Base-by-base conservation (phyloP, 1,284 basidiomycete species). In the Coniophora puteana region DNA sequence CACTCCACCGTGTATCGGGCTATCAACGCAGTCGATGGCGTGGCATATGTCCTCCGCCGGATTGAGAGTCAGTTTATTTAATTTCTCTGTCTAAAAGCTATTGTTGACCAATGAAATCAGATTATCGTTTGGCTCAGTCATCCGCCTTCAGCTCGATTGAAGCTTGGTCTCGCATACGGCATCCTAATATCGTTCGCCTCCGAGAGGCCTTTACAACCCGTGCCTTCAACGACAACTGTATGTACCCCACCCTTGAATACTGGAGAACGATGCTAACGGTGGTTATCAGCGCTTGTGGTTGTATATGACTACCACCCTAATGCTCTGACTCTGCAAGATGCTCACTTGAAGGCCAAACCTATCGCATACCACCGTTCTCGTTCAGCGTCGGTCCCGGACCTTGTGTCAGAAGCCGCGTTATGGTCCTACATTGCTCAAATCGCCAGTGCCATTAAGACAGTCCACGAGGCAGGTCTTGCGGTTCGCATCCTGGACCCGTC, bases 381-480 rank as follows among this genome's bases (percentile, higher is more conserved):
- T 32, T 61, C 72, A 30, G 63, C 63, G 5, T 56, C 63, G 23
- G 38, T 49, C 7, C 53, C 46, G 21, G 12, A 48, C 5, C 67
- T 91, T 22, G 38, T 65, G 36, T 75, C 87, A 0, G 96, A 99
- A 62, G 73, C 83, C n/a, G 81, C 85, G 0, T 61, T 99, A 10
- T 99, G 96, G 95, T 89, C 87, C 13, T 99, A 95, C 57, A 79
- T 96, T 38, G 79, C 92, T 25, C 95, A 99, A 63, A 80, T 99
- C 40, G 84, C 88, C 3, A 85, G 80, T 48, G 93, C 90, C 0
- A 78, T 99, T 60, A 93, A 88, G 61, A 78, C 76, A 22, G 83
- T 91, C 1, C 96, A 99, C 58, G 84, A 83, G 33, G 77, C 76
- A 1, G 89, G 91, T 0, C 68, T 93, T 31, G 89, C 94, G 0